Evolutionary conservation across 805 yeast genomes (phyloP).

Genomic region (Lipomyces mesembrius): DNA sequence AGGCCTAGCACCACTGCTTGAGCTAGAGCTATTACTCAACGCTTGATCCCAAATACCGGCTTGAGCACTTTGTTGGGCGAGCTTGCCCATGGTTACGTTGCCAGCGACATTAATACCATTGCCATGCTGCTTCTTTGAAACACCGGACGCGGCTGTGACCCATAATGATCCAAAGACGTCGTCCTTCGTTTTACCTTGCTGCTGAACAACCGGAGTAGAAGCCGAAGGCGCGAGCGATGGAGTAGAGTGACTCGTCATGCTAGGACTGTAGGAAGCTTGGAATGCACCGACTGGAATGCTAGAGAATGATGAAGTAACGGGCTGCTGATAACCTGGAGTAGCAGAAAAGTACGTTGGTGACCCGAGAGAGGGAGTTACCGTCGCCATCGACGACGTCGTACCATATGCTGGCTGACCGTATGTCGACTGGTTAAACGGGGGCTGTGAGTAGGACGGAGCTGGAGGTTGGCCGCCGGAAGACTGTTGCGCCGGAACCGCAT

Average conservation of each 20-base stretch:
- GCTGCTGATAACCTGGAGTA: not conserved
- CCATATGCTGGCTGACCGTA: conserved; percentile 7
- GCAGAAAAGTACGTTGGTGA: conserved; percentile 3
- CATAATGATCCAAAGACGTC: conserved; percentile 51
- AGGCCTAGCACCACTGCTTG: not conserved
- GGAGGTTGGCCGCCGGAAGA: not conserved
- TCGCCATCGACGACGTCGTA: not conserved
- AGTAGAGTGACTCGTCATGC: conserved; percentile 10
- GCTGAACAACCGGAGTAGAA: conserved; percentile 12
- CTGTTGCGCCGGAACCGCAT: conserved; percentile 22
- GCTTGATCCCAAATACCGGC: conserved; percentile 43
- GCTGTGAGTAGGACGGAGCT: conserved; percentile 5
- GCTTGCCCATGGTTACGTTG: conserved; percentile 36
- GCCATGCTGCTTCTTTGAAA: conserved; percentile 28
- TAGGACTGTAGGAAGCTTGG: not conserved
- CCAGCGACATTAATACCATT: not conserved
- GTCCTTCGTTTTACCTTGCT: conserved; percentile 28
- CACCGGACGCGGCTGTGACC: conserved; percentile 43
- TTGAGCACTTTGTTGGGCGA: conserved; percentile 43
- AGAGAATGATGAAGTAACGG: not conserved
- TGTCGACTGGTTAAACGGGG: conserved; percentile 20
- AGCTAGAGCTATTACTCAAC: conserved; percentile 14
- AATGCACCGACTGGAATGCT: not conserved
- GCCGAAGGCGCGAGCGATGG: conserved; percentile 37
- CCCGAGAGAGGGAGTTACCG: not conserved